Evolutionary conservation across 805 yeast genomes (phyloP), one percentile per base, ranked within the genome.

Genomic region (Candida palmyrensis): DNA sequence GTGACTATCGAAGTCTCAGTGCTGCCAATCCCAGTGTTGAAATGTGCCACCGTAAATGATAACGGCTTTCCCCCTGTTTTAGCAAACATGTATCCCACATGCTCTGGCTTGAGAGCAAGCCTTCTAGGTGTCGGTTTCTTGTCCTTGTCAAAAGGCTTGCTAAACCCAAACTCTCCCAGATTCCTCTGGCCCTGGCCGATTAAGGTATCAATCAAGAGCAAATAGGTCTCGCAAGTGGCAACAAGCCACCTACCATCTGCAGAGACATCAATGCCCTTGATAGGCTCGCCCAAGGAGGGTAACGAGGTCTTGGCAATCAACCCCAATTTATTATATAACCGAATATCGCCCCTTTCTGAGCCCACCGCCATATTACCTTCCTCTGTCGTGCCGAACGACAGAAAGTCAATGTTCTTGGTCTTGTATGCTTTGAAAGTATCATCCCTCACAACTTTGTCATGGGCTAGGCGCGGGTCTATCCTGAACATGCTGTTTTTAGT

Each of bases 211-310:
- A 86, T 66, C 28, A 88, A 66, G 34, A 88, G 62, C 40, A 88
- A 58, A 49, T 83, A 84, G 1, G 76, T 73, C 46, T 71, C 67
- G 62, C 90, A 84, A 0, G 96, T 88, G 2, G 88, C 92, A 38
- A 88, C 62, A 26, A 87, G 49, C 82, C 87, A 88, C 44, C 75
- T 68, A 39, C 96, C 96, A 52, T 83, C 89, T 14, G 82, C 74
- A 5, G 94, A 77, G 1, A 75, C 77, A 38, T 83, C 89, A 13
- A 84, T 45, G 15, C 83, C 82, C 25, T 70, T 58, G 32, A 83
- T 74, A 2, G 76, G 63, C 45, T 87, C 94, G 17, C 96, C 96
- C 24, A 87, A 61, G 0, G 92, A 87, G 2, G 96, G 96, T 20
- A 88, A 60, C 16, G 73, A 68, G 2, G 92, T 79, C 61, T 82